Percentiles rank a stretch among this genome's conserved stretches.
Conservation (phyloP, 176 grass and related monocot genomes). For the Secale cereale region DNA sequence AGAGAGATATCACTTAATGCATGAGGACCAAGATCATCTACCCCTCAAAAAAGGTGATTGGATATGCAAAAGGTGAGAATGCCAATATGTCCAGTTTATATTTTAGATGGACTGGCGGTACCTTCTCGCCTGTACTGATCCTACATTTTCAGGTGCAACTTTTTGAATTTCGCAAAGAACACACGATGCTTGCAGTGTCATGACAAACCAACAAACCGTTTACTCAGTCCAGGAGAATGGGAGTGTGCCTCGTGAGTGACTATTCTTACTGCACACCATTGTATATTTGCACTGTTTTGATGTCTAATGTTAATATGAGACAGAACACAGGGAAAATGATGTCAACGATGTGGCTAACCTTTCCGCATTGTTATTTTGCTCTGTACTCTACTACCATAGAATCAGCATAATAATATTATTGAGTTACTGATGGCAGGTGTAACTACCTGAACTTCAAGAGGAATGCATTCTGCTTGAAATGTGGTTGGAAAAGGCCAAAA, state of each 20-base stretch:
- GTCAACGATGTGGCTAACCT: neutral
- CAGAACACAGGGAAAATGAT: neutral
- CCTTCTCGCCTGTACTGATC: conserved; percentile 3
- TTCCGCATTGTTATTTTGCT: neutral
- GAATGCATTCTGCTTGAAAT: conserved; percentile 78
- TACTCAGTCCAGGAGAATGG: conserved; percentile 85
- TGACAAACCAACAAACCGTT: conserved; percentile 75
- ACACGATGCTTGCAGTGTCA: conserved; percentile 86
- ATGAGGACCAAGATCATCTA: conserved; percentile 73
- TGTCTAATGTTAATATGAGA: neutral
- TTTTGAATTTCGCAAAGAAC: conserved; percentile 98
- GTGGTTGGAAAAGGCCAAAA: conserved; percentile 90
- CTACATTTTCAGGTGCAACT: conserved; percentile 78
- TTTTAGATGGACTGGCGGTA: neutral
- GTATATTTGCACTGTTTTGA: conserved; percentile 11
- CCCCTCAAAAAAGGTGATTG: conserved; percentile 96
- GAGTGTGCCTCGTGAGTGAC: conserved; percentile 76
- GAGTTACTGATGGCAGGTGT: conserved; percentile 53
- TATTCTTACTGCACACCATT: conserved; percentile 5
- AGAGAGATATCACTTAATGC: conserved; percentile 71
- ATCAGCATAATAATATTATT: conserved; percentile 16
- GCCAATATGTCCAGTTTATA: neutral
- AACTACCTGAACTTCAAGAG: conserved; percentile 92
- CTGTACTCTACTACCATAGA: conserved; percentile 4
- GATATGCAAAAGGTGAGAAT: conserved; percentile 82